Base-by-base conservation (phyloP, 1,139 yeast genomes). In the Suhomyces chickasaworum region DNA sequence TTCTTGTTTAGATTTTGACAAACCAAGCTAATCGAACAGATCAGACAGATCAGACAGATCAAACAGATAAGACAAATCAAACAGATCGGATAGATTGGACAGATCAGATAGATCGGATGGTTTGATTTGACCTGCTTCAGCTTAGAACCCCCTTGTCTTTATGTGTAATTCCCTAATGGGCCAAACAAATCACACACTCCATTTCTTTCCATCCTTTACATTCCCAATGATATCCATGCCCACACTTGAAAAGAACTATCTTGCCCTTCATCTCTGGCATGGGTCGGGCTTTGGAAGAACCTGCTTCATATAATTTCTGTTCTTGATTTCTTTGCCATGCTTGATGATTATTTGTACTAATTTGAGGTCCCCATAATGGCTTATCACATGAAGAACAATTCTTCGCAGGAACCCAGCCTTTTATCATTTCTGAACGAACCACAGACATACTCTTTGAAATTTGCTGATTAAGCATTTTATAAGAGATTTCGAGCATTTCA, bases 371-470 rank as follows among this genome's bases (percentile, higher is more conserved):
- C 78, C 87, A 81, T 33, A 88, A 65, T 27, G 67, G 66, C 52
- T 79, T 80, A 2, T 86, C 88, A 61, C 96, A 89, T 0, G 84
- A 80, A 43, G 86, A 84, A 63, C 96, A 89, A 40, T 71, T 75
- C 42, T 77, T 73, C 23, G 64, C 65, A 3, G 66, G 61, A 1
- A 83, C 76, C 88, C 91, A 84, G 0, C 96, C 96, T 43, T 64
- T 61, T 1, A 72, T 53, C 18, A 77, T 71, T 39, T 73, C 70
- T 1, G 58, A 53, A 9, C 73, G 68, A 2, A 83, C 61, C 2
- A 60, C 51, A 17, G 69, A 59, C 60, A 84, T 62, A 44, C 73
- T 75, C 32, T 67, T 65, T 56, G 68, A 78, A 3, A 83, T 78
- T 46, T 79, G 85, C 31, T 69, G 70, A 54, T 83, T 81, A 20